Base-by-base conservation (phyloP, 495 filamentous ascomycete genomes). In the Penicillium macrosclerotiorum region DNA sequence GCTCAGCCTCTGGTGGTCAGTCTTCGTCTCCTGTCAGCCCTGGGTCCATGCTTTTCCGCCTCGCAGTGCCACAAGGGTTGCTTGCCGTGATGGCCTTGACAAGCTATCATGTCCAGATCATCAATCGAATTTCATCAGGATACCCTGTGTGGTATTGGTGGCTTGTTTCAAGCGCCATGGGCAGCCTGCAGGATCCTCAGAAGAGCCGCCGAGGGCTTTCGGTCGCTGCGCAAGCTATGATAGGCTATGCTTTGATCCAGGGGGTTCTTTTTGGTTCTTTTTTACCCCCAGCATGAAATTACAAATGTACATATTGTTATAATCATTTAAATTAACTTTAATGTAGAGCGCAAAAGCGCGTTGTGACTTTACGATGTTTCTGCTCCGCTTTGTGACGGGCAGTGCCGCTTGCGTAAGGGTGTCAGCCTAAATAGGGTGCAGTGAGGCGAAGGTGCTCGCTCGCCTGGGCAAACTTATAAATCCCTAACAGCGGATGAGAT, bases 81-180 rank as follows among this genome's bases (percentile, higher is more conserved):
- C 68, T 98, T 23, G 83, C 85, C 0, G 49, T 79, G 8, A 63
- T 91, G 52, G 87, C 89, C 6, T 54, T 91, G 19, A 86, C 83
- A 7, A 86, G 65, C 36, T 94, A 92, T 52, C 93, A 98, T 52
- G 86, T 95, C 9, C 93, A 98, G 64, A 94, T 97, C 45, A 84
- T 97, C 50, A 93, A 85, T 27, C 77, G 93, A 23, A 81, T 98
- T 12, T 85, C 88, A 2, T 95, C 91, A 0, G 90, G 85, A 1
- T 96, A 90, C 65, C 86, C 89, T 22, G 56, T 96, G 19, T 95
- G 89, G 89, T 90, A 95, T 60, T 86, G 86, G 80, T 93, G 83
- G 73, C 34, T 91, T 29, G 83, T 74, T 19, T 77, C 64, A 7
- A 55, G 52, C 26, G 64, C 60, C 12, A 42, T 71, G 26, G 58